These are phyloP conservation scores for Murraya koenigii DNA, from an alignment of 345 rosid species.

Conservation along the genomic window DNA sequence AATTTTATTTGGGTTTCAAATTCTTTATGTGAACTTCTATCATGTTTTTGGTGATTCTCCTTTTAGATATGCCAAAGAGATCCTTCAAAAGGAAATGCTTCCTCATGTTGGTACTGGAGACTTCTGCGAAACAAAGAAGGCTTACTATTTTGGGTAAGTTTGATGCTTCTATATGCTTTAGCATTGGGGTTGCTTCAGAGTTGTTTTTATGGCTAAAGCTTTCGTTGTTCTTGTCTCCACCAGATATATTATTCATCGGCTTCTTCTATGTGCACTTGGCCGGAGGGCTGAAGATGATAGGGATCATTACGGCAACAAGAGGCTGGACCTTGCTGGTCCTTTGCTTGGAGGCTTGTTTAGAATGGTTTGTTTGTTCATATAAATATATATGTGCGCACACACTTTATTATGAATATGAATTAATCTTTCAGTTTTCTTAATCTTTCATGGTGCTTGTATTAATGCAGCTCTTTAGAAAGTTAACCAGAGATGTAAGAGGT, in stretches of 20 bases:
- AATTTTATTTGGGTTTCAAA: slow-evolving; percentile 19
- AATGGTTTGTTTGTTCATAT: slow-evolving; percentile 55
- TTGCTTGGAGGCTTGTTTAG: slow-evolving; percentile 95
- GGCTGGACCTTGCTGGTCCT: slow-evolving; percentile 99
- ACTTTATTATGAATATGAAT: not conserved
- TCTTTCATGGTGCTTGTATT: slow-evolving; percentile 11
- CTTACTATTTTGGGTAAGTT: slow-evolving; percentile 91
- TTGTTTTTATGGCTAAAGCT: not conserved
- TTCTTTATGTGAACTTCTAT: slow-evolving; percentile 19
- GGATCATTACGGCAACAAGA: slow-evolving; percentile 98
- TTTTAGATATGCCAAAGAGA: slow-evolving; percentile 90
- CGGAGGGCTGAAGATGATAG: slow-evolving; percentile 97
- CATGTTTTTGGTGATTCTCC: slow-evolving; percentile 21
- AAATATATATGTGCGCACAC: not conserved
- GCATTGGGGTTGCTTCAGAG: slow-evolving; percentile 10
- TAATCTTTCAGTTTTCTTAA: not conserved
- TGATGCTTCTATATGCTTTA: not conserved
- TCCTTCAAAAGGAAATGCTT: slow-evolving; percentile 98
- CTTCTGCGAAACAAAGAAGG: slow-evolving; percentile 93
- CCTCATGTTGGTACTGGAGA: slow-evolving; percentile 97
- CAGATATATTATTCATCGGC: slow-evolving; percentile 91
- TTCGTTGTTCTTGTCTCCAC: slow-evolving; percentile 10
- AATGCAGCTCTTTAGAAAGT: slow-evolving; percentile 88
- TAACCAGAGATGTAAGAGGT: slow-evolving; percentile 88
- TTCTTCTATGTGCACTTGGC: slow-evolving; percentile 89